Percentiles rank a stretch among this genome's conserved stretches.
phyloP scores from a whole-genome alignment of 257 asterid species.

The Przewalskia tangutica region DNA sequence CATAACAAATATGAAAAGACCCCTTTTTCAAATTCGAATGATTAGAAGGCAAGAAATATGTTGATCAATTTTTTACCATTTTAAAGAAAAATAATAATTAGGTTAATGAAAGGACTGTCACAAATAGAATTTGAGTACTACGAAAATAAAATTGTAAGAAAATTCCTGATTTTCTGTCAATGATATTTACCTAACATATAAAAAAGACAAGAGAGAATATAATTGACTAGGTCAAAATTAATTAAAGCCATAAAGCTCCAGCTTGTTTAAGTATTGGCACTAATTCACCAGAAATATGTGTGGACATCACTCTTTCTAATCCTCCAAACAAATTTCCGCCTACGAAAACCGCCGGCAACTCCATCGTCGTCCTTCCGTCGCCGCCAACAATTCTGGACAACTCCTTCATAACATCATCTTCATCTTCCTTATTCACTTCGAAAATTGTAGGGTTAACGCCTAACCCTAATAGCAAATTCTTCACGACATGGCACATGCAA shows the following conservation, averaged over 20 bases:
- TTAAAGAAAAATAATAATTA: too few species aligned
- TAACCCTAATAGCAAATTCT: slow-evolving; percentile 51
- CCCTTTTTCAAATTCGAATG: too few species aligned
- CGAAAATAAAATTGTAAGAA: too few species aligned
- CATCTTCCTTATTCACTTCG: slow-evolving; percentile 45
- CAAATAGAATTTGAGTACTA: too few species aligned
- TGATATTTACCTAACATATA: neutral
- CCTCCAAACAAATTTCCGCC: slow-evolving; percentile 86
- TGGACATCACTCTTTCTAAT: slow-evolving; percentile 55
- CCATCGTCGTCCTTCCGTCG: neutral
- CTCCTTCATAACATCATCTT: slow-evolving; percentile 14
- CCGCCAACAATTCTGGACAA: slow-evolving; percentile 16
- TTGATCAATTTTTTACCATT: too few species aligned
- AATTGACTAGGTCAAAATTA: slow-evolving; percentile 14
- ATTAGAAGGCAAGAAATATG: too few species aligned
- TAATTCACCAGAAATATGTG: slow-evolving; percentile 74
- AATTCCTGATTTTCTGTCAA: neutral
- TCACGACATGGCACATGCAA: slow-evolving; percentile 78
- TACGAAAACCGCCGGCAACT: slow-evolving; percentile 62
- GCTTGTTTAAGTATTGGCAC: slow-evolving; percentile 66
- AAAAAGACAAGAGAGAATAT: neutral
- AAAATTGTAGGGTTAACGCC: slow-evolving; percentile 56
- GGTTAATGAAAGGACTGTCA: too few species aligned
- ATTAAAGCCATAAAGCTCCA: slow-evolving; percentile 63
- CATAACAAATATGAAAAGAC: too few species aligned